These are phyloP conservation scores for Lagenidium sp. DNA, from an alignment of 352 stramenopile species.

Conservation along the genomic window DNA sequence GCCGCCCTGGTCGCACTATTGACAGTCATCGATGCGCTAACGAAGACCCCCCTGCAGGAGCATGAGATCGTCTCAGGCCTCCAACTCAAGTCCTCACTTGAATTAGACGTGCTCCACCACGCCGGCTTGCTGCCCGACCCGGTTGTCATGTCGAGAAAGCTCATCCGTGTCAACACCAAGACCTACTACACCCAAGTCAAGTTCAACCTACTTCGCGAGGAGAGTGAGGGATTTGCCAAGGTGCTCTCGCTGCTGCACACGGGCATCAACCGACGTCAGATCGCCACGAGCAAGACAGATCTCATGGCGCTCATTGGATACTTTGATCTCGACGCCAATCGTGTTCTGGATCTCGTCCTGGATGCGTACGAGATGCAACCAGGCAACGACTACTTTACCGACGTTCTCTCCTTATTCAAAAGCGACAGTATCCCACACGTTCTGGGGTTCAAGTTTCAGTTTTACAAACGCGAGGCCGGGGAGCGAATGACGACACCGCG, in stretches of 20 bases:
- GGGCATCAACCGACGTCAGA: slow-evolving; percentile 44
- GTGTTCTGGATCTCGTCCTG: slow-evolving; percentile 90
- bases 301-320: slow-evolving; percentile 76
- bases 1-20: too few species aligned
- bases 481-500: slow-evolving; percentile 38
- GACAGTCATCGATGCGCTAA: too few species aligned
- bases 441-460: slow-evolving; percentile 92
- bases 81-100: slow-evolving; percentile 53
- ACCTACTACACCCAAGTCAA: slow-evolving; percentile 94
- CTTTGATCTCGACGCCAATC: slow-evolving; percentile 96
- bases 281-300: slow-evolving; percentile 62
- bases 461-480: slow-evolving; percentile 62
- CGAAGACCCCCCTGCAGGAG: too few species aligned
- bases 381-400: slow-evolving; percentile 61
- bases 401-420: slow-evolving; percentile 69
- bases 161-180: slow-evolving; percentile 83
- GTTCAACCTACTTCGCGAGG: slow-evolving; percentile 95
- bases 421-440: slow-evolving; percentile 79
- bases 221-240: slow-evolving; percentile 95
- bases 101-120: slow-evolving; percentile 69
- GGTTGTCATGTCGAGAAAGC: slow-evolving; percentile 49
- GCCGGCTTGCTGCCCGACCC: slow-evolving; percentile 46
- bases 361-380: slow-evolving; percentile 90
- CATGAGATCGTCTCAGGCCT: slow-evolving; percentile 47
- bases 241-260: slow-evolving; percentile 80